Conservation (phyloP, 139 green algal species). For the Coelastrella sp. region DNA sequence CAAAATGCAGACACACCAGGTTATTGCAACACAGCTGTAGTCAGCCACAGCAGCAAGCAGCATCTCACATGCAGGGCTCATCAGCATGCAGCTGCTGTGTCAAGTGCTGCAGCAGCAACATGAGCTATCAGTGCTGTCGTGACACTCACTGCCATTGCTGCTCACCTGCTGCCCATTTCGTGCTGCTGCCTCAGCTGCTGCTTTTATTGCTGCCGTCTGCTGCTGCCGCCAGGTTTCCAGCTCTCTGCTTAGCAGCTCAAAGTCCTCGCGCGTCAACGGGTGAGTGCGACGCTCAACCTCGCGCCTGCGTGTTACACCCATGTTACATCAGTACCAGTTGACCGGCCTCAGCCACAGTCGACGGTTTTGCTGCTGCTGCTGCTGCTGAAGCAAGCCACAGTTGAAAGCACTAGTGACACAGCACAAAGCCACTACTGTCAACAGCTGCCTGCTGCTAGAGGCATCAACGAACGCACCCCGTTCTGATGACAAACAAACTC, state of each 20-base stretch:
- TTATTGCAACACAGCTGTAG: too few relatives aligned
- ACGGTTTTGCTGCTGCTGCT: not conserved
- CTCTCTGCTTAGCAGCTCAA: slow-evolving; percentile 87
- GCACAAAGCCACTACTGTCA: too few relatives aligned
- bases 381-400: not conserved
- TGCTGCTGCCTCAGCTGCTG: slow-evolving; percentile 58
- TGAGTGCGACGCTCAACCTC: slow-evolving; percentile 87
- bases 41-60: too few relatives aligned
- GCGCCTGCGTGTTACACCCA: slow-evolving; percentile 43
- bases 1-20: too few relatives aligned
- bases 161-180: slow-evolving; percentile 59
- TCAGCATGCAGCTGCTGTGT: too few relatives aligned
- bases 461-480: too few relatives aligned
- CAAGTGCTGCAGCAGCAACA: not conserved
- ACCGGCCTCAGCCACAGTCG: too few relatives aligned
- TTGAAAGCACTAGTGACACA: too few relatives aligned
- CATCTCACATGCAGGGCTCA: too few relatives aligned
- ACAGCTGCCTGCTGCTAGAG: too few relatives aligned
- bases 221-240: slow-evolving; percentile 82
- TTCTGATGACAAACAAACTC: not conserved
- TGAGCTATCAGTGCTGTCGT: not conserved
- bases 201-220: slow-evolving; percentile 81
- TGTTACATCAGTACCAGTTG: not conserved
- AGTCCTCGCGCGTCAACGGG: slow-evolving; percentile 81
- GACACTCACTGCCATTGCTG: not conserved